Evolutionary conservation across 176 grass and related monocot genomes (phyloP), one percentile per base, ranked within the genome.

Genomic region (Eragrostis curvula): DNA sequence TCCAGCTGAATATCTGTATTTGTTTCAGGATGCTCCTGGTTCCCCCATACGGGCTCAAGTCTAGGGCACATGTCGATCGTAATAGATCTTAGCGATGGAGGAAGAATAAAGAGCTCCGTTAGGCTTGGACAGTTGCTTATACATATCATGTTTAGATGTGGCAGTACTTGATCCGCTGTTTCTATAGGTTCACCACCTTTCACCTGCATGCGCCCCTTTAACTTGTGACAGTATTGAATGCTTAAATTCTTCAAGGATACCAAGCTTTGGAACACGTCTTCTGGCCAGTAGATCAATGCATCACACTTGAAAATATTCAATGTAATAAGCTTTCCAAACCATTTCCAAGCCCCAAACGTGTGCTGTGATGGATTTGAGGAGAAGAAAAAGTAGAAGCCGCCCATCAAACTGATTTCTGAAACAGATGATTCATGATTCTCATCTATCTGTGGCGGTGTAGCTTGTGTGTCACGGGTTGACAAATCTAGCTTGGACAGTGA

Each of bases 21-120:
- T 49, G 43, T 30, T 12, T 32, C 27, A 15, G 20, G 1, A 6
- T 77, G 58, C 6, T 67, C 47, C 39, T 43, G 5, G 64, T 57
- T 51, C 9, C 65, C 65, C 9, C 3, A 53, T 42, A 70, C 52
- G 49, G 5, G 29, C n/a, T 70, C 32, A 45, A 81, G 9, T 20
- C 21, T 70, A 29, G 0, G 8, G 0, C 65, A 81, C 0, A 0
- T 0, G 4, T 0, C 0, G 20, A 9, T 56, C 0, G 0, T 0
- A 42, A 68, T 28, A 18, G 1, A 0, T 3, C 0, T 81, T 21
- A 81, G 65, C 3, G 79, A 46, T 46, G n/a, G 40, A 16, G 79
- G 51, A 6, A 81, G 51, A 30, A 56, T 3, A 23, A 81, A 81
- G 51, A 81, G 66, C 66, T 70, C 79, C 25, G 0, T 13, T 11